A percentile compares a stretch with the other conserved stretches of the same genome.
Evolutionary conservation across 1,284 basidiomycete genomes (phyloP).

Genomic region (Cryptococcus sp.): DNA sequence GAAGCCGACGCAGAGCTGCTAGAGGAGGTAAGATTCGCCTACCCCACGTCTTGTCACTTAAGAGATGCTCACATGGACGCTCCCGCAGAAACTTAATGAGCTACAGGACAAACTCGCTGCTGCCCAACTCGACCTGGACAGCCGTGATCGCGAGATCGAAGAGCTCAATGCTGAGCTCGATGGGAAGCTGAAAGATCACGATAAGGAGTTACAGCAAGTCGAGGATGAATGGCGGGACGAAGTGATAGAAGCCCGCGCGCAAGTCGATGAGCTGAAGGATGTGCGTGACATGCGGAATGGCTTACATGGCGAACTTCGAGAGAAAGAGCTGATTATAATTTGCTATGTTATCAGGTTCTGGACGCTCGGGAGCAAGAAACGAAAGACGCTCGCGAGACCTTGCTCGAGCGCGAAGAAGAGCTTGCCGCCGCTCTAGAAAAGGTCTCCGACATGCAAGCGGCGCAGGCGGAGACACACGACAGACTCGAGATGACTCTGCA

Average conservation of each 20-base stretch:
- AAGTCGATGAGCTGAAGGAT: slow-evolving; percentile 51
- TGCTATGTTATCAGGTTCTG: slow-evolving; percentile 22
- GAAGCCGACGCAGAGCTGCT: slow-evolving; percentile 40
- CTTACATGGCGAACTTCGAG: background rate
- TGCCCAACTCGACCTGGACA: slow-evolving; percentile 50
- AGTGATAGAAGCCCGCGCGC: slow-evolving; percentile 45
- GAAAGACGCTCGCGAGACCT: slow-evolving; percentile 38
- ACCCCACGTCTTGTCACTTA: no score
- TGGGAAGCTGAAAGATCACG: slow-evolving; percentile 45
- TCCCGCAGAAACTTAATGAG: slow-evolving; percentile 42
- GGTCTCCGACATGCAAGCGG: slow-evolving; percentile 45
- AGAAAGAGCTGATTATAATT: slow-evolving; percentile 6
- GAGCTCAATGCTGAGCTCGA: slow-evolving; percentile 53
- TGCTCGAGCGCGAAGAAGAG: slow-evolving; percentile 44
- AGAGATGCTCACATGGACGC: background rate
- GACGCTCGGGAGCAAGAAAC: slow-evolving; percentile 43
- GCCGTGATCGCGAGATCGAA: slow-evolving; percentile 52
- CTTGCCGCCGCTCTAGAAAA: slow-evolving; percentile 35
- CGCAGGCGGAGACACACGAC: slow-evolving; percentile 46
- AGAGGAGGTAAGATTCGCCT: slow-evolving; percentile 39
- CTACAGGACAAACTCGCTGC: slow-evolving; percentile 51
- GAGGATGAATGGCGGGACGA: slow-evolving; percentile 51
- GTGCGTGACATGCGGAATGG: slow-evolving; percentile 24
- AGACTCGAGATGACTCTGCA: slow-evolving; percentile 47
- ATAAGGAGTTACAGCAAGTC: slow-evolving; percentile 48